Evolutionary conservation across 2,329 filamentous ascomycete genomes (phyloP), one percentile per base, ranked within the genome.

Genomic region (Sordariomycetes sp.): DNA sequence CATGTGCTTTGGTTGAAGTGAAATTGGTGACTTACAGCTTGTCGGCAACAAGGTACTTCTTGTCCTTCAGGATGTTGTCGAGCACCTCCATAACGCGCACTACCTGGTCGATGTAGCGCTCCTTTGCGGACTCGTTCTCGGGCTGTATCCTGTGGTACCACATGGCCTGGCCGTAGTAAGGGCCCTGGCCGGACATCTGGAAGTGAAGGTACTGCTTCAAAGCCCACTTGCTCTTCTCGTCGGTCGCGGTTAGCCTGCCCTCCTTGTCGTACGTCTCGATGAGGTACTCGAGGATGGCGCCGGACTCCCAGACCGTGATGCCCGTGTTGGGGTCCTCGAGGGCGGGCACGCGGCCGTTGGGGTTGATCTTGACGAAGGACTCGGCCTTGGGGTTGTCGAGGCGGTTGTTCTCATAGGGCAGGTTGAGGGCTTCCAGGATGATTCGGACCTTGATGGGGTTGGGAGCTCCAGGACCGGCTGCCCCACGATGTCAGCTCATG

Each of bases 101-200:
- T 6, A 34, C 15, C 17, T 34, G 12, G n/a, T 34, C 18, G 23
- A 28, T 14, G 17, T 34, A 34, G 24, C 33, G 33, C 6, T 25
- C 18, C 17, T 18, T 14, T 14, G 23, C 33, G 23, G 33, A 25
- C 3, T 28, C 19, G 11, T 34, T 8, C n/a, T 34, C 21, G 7
- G 11, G 16, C 20, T 24, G 14, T 18, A 33, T 20, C 8, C 5
- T 32, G 16, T 32, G 8, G 48, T 66, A 66, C 56, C 59, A 60
- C 11, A 36, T 42, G 7, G 40, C 42, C 41, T 66, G 58, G 4
- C 63, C 64, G 32, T 48, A 68, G 42, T 67, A 69, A 0, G 63
- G 64, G 1, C 61, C 63, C 43, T 66, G 58, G 8, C 58, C 57
- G n/a, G 54, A 59, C 41, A 51, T 51, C 32, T 62, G 57, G 37